Conservation (phyloP, 164 flowering plant species). For the Vitis vinifera region DNA sequence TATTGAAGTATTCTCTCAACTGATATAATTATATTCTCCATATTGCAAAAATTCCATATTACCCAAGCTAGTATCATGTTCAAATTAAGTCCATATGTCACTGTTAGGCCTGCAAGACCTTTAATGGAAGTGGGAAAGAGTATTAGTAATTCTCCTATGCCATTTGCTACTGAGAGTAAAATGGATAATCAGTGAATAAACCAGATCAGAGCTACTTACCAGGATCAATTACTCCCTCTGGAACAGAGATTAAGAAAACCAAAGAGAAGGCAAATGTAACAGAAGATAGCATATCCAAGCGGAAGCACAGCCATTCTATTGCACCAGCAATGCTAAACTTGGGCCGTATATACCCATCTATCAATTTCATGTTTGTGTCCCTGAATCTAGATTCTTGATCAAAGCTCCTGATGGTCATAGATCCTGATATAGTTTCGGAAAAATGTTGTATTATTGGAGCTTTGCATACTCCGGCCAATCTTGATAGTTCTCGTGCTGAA, state of each 20-base stretch:
- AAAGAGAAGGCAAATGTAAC: constrained; percentile 58
- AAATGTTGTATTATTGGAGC: constrained; percentile 85
- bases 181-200: not conserved
- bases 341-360: constrained; percentile 61
- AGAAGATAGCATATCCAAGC: constrained; percentile 62
- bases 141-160: too few relatives aligned
- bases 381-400: constrained; percentile 59
- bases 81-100: too few relatives aligned
- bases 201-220: constrained; percentile 11
- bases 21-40: not conserved
- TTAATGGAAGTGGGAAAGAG: not conserved
- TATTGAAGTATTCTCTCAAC: not conserved
- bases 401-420: constrained; percentile 78
- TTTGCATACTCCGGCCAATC: constrained; percentile 66
- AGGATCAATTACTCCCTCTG: constrained; percentile 49
- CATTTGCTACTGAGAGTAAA: not conserved
- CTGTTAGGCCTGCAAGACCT: too few relatives aligned
- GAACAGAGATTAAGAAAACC: constrained; percentile 57
- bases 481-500: constrained; percentile 76
- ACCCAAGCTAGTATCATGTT: not conserved
- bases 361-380: constrained; percentile 43
- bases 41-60: not conserved
- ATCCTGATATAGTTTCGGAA: constrained; percentile 76
- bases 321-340: constrained; percentile 63
- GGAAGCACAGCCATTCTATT: constrained; percentile 79